A percentile compares a stretch with the other conserved stretches of the same genome.
These are phyloP conservation scores for Clitopilus hobsonii DNA, from an alignment of 768 basidiomycete genomes.

Conservation along the genomic window DNA sequence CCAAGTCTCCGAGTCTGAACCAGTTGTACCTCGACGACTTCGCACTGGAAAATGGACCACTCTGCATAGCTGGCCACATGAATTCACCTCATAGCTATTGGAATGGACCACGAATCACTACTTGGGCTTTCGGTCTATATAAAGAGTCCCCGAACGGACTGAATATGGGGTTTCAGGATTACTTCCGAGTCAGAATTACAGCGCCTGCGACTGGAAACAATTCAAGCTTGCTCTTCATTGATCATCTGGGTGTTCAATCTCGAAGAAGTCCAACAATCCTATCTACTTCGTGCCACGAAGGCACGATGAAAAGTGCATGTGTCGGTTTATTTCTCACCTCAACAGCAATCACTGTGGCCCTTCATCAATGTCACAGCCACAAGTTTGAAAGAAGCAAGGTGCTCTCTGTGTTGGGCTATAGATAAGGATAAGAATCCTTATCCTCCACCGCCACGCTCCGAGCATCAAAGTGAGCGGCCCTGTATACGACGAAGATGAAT, in stretches of 20 bases:
- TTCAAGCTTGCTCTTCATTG: no score
- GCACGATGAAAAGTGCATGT: background rate
- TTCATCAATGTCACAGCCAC: background rate
- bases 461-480: background rate
- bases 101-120: no score
- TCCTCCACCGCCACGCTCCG: background rate
- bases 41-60: no score
- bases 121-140: no score
- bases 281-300: background rate
- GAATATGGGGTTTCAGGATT: background rate
- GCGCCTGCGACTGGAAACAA: no score
- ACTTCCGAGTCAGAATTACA: no score
- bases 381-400: background rate
- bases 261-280: background rate
- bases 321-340: background rate
- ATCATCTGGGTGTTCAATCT: background rate
- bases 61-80: no score
- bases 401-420: no score
- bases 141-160: no score
- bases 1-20: no score
- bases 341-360: background rate
- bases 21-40: no score
- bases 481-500: background rate
- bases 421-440: background rate
- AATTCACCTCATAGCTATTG: no score